phyloP scores from a whole-genome alignment of 2,329 filamentous ascomycete genomes.

The Arthroderma sp. region DNA sequence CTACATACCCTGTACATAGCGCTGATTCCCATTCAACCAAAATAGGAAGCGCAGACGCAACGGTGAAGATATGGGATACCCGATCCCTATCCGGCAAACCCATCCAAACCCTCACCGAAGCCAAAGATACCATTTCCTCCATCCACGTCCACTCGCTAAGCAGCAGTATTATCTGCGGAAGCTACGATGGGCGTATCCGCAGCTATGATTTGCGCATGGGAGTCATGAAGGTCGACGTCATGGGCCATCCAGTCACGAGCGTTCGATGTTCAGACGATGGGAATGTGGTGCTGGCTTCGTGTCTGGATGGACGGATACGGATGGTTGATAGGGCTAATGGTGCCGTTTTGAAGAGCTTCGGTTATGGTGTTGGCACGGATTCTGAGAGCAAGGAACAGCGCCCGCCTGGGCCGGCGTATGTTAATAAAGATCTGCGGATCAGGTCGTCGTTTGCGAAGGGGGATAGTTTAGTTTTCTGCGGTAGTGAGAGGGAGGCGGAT shows the following conservation, averaged over 20 bases:
- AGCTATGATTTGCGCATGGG: conserved; percentile 75
- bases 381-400: background rate
- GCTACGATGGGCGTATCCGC: conserved; percentile 72
- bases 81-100: conserved; percentile 29
- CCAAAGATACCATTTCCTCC: conserved; percentile 29
- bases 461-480: conserved; percentile 66
- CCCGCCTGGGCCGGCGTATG: conserved; percentile 21
- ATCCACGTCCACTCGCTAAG: conserved; percentile 26
- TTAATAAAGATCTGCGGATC: conserved; percentile 60
- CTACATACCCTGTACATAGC: background rate
- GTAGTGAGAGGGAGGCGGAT: conserved; percentile 59
- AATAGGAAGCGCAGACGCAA: conserved; percentile 31
- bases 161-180: conserved; percentile 52
- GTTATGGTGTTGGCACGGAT: conserved; percentile 21
- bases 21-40: background rate
- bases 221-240: conserved; percentile 53
- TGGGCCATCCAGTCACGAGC: conserved; percentile 59
- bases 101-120: conserved; percentile 30
- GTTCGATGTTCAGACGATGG: conserved; percentile 58
- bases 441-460: conserved; percentile 60
- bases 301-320: conserved; percentile 61
- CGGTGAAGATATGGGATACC: conserved; percentile 30
- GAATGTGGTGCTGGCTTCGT: conserved; percentile 59
- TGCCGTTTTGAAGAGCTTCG: conserved; percentile 59
- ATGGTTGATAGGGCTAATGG: conserved; percentile 71